Evolutionary conservation across 2,329 filamentous ascomycete genomes (phyloP).

Genomic region (Fusarium haematococcum): DNA sequence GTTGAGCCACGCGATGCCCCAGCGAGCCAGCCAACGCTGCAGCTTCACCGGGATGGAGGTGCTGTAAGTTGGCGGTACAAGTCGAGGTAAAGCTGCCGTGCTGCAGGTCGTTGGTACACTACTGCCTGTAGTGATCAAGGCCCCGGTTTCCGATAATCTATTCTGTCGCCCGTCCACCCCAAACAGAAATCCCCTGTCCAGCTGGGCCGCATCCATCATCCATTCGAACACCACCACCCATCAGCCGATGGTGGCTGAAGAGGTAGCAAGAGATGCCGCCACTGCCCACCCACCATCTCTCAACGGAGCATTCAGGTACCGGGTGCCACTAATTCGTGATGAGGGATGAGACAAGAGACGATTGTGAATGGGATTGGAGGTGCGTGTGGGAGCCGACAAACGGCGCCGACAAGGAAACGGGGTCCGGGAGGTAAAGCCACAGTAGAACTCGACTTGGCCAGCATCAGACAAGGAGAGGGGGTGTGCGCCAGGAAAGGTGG

Average conservation of each 20-base stretch:
- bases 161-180: conserved; percentile 2
- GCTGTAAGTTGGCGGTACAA: neutral
- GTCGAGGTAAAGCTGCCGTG: neutral
- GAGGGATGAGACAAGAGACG: conserved; percentile 11
- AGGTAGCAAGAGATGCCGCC: conserved; percentile 30
- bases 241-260: conserved; percentile 29
- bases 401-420: conserved; percentile 31
- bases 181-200: conserved; percentile 17
- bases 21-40: conserved; percentile 6
- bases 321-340: conserved; percentile 31
- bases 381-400: conserved; percentile 29
- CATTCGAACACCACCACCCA: conserved; percentile 4
- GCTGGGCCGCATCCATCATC: conserved; percentile 12
- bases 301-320: conserved; percentile 35
- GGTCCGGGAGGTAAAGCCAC: conserved; percentile 36
- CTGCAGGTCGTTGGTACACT: neutral
- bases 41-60: neutral
- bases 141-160: conserved; percentile 10
- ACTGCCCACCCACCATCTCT: conserved; percentile 30
- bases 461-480: neutral
- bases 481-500: conserved; percentile 18
- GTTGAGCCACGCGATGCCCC: conserved; percentile 25
- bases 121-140: neutral
- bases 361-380: conserved; percentile 13
- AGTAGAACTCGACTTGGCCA: conserved; percentile 12